Percentiles rank a stretch among this genome's conserved stretches.
Evolutionary conservation across 2,329 filamentous ascomycete genomes (phyloP).

Genomic region (Metarhizium brunneum): DNA sequence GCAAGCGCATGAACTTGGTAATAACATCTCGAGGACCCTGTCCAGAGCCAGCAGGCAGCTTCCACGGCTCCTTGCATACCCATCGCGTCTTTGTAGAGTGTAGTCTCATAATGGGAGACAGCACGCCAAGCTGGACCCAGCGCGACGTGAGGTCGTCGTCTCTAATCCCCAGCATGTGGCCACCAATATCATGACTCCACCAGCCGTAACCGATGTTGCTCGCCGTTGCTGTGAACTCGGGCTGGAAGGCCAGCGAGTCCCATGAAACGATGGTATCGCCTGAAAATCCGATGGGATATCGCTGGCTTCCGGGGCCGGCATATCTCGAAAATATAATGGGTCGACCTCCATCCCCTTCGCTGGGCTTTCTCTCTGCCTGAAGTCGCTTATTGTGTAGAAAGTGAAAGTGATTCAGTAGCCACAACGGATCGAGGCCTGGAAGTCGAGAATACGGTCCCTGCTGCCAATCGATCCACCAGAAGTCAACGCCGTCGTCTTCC

Average conservation of each 20-base stretch:
- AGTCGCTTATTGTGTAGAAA: conserved; percentile 40
- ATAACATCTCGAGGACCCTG: conserved; percentile 36
- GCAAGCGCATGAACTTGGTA: conserved; percentile 38
- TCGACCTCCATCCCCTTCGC: conserved; percentile 11
- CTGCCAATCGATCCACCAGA: conserved; percentile 64
- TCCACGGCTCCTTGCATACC: conserved; percentile 55
- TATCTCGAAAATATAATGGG: conserved; percentile 52
- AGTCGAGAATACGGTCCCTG: conserved; percentile 47
- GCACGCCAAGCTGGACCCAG: conserved; percentile 54
- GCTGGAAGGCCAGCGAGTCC: conserved; percentile 53
- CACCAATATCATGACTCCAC: conserved; percentile 63
- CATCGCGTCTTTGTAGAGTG: conserved; percentile 50
- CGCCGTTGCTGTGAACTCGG: conserved; percentile 56
- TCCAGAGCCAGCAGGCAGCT: conserved; percentile 26
- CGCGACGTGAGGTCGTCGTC: conserved; percentile 50
- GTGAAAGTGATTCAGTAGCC: conserved; percentile 57
- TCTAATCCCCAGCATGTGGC: conserved; percentile 45
- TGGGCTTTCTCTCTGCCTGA: conserved; percentile 21
- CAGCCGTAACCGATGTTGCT: conserved; percentile 60
- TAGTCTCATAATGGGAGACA: conserved; percentile 51
- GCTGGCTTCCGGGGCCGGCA: conserved; percentile 52
- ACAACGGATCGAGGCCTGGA: conserved; percentile 51
- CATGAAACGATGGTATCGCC: conserved; percentile 52
- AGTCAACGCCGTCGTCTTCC: conserved; percentile 48
- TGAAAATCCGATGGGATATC: conserved; percentile 57